Evolutionary conservation across 2,329 filamentous ascomycete species (phyloP).

Genomic region (Fusarium domesticum): DNA sequence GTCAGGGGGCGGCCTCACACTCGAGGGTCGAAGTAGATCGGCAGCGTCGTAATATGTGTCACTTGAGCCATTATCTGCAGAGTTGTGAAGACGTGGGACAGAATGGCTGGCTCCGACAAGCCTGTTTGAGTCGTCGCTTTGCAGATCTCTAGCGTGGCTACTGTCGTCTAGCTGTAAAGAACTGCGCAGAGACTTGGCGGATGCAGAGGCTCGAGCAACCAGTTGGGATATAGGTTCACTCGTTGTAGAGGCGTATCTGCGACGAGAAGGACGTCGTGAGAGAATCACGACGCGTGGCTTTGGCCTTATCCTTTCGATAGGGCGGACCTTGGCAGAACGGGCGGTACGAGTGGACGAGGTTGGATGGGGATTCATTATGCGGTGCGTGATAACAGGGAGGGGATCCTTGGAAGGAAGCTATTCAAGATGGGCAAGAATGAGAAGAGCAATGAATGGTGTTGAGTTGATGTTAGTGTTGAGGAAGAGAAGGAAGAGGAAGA

Average conservation of each 20-base stretch:
- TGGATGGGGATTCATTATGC: conserved; percentile 30
- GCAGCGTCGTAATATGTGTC: neutral
- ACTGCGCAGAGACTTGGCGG: too few relatives aligned
- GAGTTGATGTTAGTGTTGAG: neutral
- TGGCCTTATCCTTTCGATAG: conserved; percentile 13
- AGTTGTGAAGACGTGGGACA: too few relatives aligned
- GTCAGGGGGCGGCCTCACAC: neutral
- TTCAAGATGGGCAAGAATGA: conserved; percentile 17
- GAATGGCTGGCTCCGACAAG: too few relatives aligned
- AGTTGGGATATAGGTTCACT: too few relatives aligned
- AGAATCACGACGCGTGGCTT: conserved; percentile 28
- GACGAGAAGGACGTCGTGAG: conserved; percentile 26
- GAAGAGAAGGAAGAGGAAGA: conserved; percentile 10
- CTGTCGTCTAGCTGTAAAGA: too few relatives aligned
- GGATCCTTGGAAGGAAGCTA: conserved; percentile 22
- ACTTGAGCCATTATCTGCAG: neutral
- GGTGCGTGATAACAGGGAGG: conserved; percentile 5
- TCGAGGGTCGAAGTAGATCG: neutral
- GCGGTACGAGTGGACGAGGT: conserved; percentile 12
- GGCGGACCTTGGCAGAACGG: conserved; percentile 10
- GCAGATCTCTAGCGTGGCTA: too few relatives aligned
- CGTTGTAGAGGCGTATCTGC: too few relatives aligned
- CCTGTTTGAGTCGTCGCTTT: too few relatives aligned
- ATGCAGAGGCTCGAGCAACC: too few relatives aligned
- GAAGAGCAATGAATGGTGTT: neutral